Conservation (phyloP, 2,329 filamentous ascomycete genomes). For the Xylogone sp. region DNA sequence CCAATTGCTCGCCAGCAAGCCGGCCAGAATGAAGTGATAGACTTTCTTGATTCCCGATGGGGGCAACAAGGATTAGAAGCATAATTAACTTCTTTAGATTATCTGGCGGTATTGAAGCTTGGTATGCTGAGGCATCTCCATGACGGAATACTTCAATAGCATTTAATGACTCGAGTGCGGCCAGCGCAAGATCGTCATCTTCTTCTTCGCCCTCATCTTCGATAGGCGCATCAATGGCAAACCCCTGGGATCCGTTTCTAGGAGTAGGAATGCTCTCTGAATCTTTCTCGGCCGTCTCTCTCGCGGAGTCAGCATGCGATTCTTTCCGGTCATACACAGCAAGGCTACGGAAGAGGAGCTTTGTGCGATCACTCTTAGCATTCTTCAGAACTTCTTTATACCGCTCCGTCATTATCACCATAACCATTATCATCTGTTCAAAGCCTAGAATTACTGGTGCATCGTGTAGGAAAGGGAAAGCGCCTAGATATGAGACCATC, state of each 20-base stretch:
- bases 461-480: constrained; percentile 69
- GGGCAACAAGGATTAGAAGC: constrained; percentile 64
- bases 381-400: constrained; percentile 60
- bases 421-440: constrained; percentile 67
- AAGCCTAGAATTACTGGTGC: constrained; percentile 67
- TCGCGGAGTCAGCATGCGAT: constrained; percentile 13
- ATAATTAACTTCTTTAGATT: constrained; percentile 69
- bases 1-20: constrained; percentile 51
- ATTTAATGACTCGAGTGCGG: constrained; percentile 65
- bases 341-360: constrained; percentile 67
- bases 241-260: constrained; percentile 23
- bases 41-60: constrained; percentile 60
- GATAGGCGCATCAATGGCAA: constrained; percentile 38
- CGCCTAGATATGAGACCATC: constrained; percentile 66
- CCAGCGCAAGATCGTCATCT: constrained; percentile 62
- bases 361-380: constrained; percentile 53
- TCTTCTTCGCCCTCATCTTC: constrained; percentile 42
- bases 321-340: constrained; percentile 65
- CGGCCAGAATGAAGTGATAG: constrained; percentile 57
- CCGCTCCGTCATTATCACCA: constrained; percentile 69
- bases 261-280: constrained; percentile 33
- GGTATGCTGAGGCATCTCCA: constrained; percentile 47
- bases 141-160: constrained; percentile 57
- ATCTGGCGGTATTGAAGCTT: constrained; percentile 69
- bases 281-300: constrained; percentile 32